Percentiles rank a stretch among this genome's conserved stretches.
Evolutionary conservation across 73 alveolate genomes (phyloP).

Genomic region (Paramecium caudatum): DNA sequence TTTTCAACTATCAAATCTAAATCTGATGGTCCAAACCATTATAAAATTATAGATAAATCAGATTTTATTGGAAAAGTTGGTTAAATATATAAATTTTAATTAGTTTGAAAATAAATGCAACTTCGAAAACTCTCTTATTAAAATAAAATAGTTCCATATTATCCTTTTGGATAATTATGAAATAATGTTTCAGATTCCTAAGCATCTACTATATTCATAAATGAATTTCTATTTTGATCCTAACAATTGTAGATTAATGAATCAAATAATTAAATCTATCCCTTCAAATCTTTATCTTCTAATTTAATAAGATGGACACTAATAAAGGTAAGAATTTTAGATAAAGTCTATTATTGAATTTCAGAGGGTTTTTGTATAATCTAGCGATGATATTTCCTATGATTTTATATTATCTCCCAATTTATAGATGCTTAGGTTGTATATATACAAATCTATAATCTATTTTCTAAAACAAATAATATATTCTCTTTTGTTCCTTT

Average conservation of each 20-base stretch:
- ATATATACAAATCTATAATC: background rate
- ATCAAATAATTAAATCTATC: background rate
- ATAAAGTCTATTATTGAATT: background rate
- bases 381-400: background rate
- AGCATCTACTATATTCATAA: background rate
- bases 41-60: background rate
- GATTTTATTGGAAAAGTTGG: background rate
- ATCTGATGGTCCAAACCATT: constrained; percentile 36
- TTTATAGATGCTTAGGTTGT: background rate
- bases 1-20: constrained; percentile 57
- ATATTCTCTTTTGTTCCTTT: background rate
- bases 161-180: constrained; percentile 36
- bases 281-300: background rate
- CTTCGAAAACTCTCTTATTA: background rate
- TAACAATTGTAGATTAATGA: constrained; percentile 3
- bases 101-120: background rate
- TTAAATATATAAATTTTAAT: constrained; percentile 8
- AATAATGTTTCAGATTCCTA: background rate
- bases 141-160: constrained; percentile 8
- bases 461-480: background rate
- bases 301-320: background rate
- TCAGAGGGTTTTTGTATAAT: background rate
- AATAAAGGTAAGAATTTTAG: background rate
- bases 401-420: background rate
- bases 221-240: background rate